Conservation (phyloP, 257 asterid genomes). For the Solanum raphanifolium region DNA sequence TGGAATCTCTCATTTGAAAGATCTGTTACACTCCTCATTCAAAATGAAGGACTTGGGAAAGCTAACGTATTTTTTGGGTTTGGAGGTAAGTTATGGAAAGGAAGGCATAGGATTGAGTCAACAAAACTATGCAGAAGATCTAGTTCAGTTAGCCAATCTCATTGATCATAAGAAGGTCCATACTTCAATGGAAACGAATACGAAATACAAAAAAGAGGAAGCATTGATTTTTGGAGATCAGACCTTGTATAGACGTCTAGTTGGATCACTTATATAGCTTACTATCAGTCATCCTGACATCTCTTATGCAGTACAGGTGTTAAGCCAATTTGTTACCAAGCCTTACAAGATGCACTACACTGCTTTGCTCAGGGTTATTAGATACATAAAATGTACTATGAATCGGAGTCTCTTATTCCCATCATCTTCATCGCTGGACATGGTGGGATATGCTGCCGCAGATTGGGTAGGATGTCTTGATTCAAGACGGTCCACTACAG, state of each 20-base stretch:
- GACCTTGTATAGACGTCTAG: not conserved
- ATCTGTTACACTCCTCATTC: not conserved
- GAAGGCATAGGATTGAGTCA: not conserved
- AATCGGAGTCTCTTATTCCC: no score
- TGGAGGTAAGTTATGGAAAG: not conserved
- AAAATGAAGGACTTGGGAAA: not conserved
- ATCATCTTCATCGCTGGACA: not conserved
- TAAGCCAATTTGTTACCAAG: not conserved
- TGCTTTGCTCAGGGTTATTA: not conserved
- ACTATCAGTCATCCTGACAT: not conserved
- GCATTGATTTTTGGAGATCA: not conserved
- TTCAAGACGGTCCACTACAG: not conserved
- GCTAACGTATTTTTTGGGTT: not conserved
- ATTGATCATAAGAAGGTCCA: not conserved
- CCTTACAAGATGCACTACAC: not conserved
- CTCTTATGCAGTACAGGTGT: not conserved
- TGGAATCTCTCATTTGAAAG: not conserved
- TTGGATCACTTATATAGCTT: not conserved
- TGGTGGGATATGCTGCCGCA: not conserved
- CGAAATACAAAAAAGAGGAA: not conserved
- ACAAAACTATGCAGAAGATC: not conserved
- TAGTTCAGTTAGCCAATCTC: not conserved
- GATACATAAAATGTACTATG: not conserved
- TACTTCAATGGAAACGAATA: not conserved
- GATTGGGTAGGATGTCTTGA: not conserved